Evolutionary conservation across 148 eudicot genomes (phyloP).

Genomic region (Persicaria tinctoria): DNA sequence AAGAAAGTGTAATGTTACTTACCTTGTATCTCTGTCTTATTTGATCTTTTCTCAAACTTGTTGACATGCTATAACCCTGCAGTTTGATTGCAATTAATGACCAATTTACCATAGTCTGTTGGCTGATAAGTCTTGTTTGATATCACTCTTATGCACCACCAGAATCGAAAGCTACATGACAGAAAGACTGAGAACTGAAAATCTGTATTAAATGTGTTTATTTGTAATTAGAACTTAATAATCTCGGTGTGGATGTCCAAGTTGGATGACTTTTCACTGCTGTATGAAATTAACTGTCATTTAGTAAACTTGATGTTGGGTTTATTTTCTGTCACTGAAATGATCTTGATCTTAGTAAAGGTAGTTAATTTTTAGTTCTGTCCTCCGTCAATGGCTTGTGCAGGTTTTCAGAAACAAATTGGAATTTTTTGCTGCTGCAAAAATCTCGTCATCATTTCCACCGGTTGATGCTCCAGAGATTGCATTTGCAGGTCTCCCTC

Average conservation of each 20-base stretch:
- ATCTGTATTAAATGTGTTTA: background rate
- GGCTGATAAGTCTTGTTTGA: background rate
- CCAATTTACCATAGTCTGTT: background rate
- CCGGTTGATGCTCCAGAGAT: conserved; percentile 84
- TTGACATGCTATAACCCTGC: background rate
- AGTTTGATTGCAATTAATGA: background rate
- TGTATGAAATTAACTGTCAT: background rate
- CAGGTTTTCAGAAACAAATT: conserved; percentile 85
- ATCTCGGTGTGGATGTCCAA: background rate
- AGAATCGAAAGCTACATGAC: background rate
- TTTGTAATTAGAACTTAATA: background rate
- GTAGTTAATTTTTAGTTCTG: background rate
- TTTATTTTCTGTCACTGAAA: background rate
- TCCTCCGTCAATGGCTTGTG: conserved; percentile 18
- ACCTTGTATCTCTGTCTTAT: background rate
- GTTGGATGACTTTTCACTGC: background rate
- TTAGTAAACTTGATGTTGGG: background rate
- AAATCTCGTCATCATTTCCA: conserved; percentile 80
- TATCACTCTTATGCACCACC: background rate
- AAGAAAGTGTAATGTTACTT: conserved; percentile 56
- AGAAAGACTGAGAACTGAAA: background rate
- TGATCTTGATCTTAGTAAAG: background rate
- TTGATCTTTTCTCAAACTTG: conserved; percentile 3
- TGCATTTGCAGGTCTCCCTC: conserved; percentile 73
- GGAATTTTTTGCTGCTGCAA: conserved; percentile 90